phyloP scores from a whole-genome alignment of 192 early-diverging fungal genomes.

The Gonapodya prolifera region DNA sequence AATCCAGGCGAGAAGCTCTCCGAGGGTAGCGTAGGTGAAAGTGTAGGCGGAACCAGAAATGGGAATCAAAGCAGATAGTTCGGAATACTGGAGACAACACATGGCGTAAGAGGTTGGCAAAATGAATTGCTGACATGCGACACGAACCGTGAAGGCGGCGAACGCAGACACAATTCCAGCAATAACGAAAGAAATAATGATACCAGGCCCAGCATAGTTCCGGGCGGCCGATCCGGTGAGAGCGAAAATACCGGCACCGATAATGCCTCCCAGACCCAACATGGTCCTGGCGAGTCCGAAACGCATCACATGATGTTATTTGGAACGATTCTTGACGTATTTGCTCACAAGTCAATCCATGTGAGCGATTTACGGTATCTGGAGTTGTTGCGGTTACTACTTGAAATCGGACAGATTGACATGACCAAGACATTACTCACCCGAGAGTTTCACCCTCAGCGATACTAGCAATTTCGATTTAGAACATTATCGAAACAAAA shows the following conservation, averaged over 20 bases:
- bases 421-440: not conserved
- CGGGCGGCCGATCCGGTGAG: conserved; percentile 49
- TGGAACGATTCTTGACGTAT: not conserved
- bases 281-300: not conserved
- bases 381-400: not conserved
- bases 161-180: conserved; percentile 27
- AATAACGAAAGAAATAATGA: conserved; percentile 70
- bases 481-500: too few relatives aligned
- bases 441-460: not conserved
- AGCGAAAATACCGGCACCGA: conserved; percentile 8
- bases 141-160: conserved; percentile 1
- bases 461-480: not conserved
- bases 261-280: conserved; percentile 4
- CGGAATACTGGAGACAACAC: conserved; percentile 73
- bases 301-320: not conserved
- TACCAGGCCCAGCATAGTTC: conserved; percentile 65
- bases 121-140: not conserved
- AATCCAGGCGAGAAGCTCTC: conserved; percentile 80
- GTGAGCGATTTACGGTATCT: not conserved
- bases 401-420: not conserved
- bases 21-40: conserved; percentile 72
- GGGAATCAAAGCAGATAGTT: conserved; percentile 77
- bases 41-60: conserved; percentile 80
- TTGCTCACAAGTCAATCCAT: not conserved
- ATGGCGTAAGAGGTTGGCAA: conserved; percentile 41